phyloP scores from a whole-genome alignment of 768 basidiomycete species.

The Hemileccinum rubropunctum region DNA sequence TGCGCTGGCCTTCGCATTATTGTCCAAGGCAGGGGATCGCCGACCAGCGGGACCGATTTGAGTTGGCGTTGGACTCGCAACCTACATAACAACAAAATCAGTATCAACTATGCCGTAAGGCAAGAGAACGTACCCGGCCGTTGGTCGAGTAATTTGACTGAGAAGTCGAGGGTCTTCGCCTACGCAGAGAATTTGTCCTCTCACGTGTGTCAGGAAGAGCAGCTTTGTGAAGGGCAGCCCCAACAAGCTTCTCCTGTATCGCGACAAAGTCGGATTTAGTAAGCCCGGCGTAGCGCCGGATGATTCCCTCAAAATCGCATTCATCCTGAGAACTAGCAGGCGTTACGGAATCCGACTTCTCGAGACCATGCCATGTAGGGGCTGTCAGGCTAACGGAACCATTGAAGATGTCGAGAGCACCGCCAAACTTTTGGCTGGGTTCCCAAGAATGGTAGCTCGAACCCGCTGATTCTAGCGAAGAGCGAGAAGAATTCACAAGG shows the following conservation, averaged over 20 bases:
- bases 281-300: constrained; percentile 64
- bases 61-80: constrained; percentile 52
- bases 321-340: constrained; percentile 52
- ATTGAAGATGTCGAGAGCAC: constrained; percentile 50
- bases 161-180: constrained; percentile 78
- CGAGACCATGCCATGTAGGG: constrained; percentile 66
- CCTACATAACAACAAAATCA: constrained; percentile 38
- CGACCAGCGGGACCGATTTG: constrained; percentile 31
- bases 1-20: constrained; percentile 58
- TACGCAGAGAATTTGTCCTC: constrained; percentile 67
- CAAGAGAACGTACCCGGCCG: constrained; percentile 40
- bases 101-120: constrained; percentile 1
- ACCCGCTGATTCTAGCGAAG: constrained; percentile 75
- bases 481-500: constrained; percentile 69
- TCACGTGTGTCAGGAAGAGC: constrained; percentile 55
- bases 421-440: constrained; percentile 52
- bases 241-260: constrained; percentile 77
- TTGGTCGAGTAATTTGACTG: constrained; percentile 70
- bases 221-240: constrained; percentile 55
- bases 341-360: constrained; percentile 47
- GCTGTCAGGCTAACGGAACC: constrained; percentile 45
- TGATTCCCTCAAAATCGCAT: constrained; percentile 62
- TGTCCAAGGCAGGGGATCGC: constrained; percentile 41
- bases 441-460: constrained; percentile 88
- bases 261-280: constrained; percentile 65